These are phyloP conservation scores for Russula lepida DNA, from an alignment of 768 basidiomycete genomes.

Conservation along the genomic window DNA sequence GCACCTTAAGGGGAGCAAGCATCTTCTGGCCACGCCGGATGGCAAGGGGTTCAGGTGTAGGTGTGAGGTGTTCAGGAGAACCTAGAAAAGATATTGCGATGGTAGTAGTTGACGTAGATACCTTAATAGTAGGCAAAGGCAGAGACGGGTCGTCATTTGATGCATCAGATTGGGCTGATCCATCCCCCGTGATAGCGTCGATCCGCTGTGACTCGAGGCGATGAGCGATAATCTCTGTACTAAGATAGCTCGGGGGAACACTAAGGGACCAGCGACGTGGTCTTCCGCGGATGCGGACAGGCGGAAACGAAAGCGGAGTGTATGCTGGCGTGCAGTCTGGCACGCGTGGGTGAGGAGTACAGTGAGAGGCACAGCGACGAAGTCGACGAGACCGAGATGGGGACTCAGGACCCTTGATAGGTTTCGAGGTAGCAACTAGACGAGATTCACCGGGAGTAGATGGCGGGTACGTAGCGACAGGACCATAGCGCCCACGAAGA, in stretches of 20 bases:
- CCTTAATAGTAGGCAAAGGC: conserved; percentile 28
- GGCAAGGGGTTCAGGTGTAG: conserved; percentile 28
- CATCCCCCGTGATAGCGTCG: not conserved
- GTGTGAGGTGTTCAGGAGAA: conserved; percentile 7
- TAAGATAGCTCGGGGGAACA: conserved; percentile 17
- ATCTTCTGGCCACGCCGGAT: conserved; percentile 33
- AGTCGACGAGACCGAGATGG: conserved; percentile 5
- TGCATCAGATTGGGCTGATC: not conserved
- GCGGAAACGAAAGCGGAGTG: not conserved
- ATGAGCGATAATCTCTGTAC: conserved; percentile 12
- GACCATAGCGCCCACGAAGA: conserved; percentile 5
- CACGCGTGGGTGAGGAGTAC: not conserved
- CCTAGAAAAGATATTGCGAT: conserved; percentile 26
- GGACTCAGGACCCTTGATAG: not conserved
- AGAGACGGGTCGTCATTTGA: conserved; percentile 1
- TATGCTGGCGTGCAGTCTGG: not conserved
- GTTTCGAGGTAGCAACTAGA: not conserved
- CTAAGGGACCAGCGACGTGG: conserved; percentile 20
- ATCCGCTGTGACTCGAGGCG: conserved; percentile 14
- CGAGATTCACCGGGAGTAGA: not conserved
- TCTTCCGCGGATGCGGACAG: not conserved
- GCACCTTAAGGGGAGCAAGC: conserved; percentile 27
- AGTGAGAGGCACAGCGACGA: conserved; percentile 15
- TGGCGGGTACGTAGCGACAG: not conserved
- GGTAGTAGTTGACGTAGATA: conserved; percentile 29